A percentile compares a stretch with the other conserved stretches of the same genome.
Evolutionary conservation across 148 eudicot species (phyloP).

Genomic region (Dianthus caryophyllus): DNA sequence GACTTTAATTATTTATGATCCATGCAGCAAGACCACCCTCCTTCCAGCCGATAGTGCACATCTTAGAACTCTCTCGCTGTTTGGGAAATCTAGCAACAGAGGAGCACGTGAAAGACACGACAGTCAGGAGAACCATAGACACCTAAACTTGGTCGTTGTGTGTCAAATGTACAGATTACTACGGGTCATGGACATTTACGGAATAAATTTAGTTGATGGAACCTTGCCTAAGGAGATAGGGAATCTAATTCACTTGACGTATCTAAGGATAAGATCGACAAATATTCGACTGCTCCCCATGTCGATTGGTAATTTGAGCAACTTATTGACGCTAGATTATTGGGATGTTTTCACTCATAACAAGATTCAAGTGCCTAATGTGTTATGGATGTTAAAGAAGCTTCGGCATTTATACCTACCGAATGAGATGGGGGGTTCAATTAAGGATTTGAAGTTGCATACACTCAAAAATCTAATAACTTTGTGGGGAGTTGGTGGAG

Average conservation of each 20-base stretch:
- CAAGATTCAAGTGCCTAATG: slow-evolving; percentile 22
- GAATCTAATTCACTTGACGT: slow-evolving; percentile 26
- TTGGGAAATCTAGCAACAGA: background rate
- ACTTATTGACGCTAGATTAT: slow-evolving; percentile 26
- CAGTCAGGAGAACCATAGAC: background rate
- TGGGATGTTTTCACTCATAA: background rate
- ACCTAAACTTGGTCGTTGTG: slow-evolving; percentile 11
- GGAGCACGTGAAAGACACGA: background rate
- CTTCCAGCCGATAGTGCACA: slow-evolving; percentile 12
- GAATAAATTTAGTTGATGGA: slow-evolving; percentile 3
- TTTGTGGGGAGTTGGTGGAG: slow-evolving; percentile 27
- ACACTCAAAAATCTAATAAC: slow-evolving; percentile 16
- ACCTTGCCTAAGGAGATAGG: slow-evolving; percentile 26
- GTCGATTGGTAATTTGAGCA: slow-evolving; percentile 23
- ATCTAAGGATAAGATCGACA: slow-evolving; percentile 26
- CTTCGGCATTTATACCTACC: slow-evolving; percentile 30
- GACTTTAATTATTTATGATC: background rate
- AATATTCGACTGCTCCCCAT: slow-evolving; percentile 25
- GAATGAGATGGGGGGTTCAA: background rate
- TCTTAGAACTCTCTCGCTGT: slow-evolving; percentile 24
- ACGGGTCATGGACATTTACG: slow-evolving; percentile 25
- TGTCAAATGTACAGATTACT: slow-evolving; percentile 23
- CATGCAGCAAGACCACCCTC: slow-evolving; percentile 1
- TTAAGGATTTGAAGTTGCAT: slow-evolving; percentile 15
- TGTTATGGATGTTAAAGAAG: slow-evolving; percentile 18